Evolutionary conservation across 345 rosid genomes (phyloP), one percentile per base, ranked within the genome.

Genomic region (Arabidopsis arenosa): DNA sequence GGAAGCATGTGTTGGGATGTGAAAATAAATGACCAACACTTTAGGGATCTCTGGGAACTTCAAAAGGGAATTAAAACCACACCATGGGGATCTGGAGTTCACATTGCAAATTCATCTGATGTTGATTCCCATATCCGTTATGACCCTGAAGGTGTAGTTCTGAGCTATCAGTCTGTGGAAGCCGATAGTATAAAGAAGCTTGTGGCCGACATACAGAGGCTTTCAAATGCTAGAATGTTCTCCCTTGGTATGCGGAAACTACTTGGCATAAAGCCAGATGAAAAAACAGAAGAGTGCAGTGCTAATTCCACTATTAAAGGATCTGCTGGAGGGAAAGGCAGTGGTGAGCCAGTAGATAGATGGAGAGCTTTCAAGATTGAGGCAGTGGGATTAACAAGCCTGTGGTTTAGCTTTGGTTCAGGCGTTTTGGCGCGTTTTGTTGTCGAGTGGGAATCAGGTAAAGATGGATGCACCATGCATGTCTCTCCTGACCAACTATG

Each of bases 1-100:
- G 99, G 98, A 87, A 91, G 88, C 84, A 96, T 90, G 96, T 75
- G 85, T 77, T 96, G 99, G 99, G 97, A 96, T 85, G 97, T 94
- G 73, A 94, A 93, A 81, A 88, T 96, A 78, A 93, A 84, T 82
- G 98, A 96, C 75, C 97, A 88, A 68, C 96, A 96, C 81, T 96
- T 96, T 76, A 89, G 93, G 80, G 99, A 96, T 82, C 78, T 96
- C 76, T 93, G 98, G 98, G 99, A 91, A 58, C 97, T 96, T 84
- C 97, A 91, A 63, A 93, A 93, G 81, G 99, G 99, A 68, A 86
- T 84, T 82, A 80, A 77, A 68, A 78, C 51, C 73, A 86, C 91
- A 9, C 90, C 90, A 11, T 93, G 97, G 98, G 98, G 98, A 47
- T 85, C 90, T 63, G 98, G 96, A 40, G 91, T 96, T 75, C 96